Evolutionary conservation across 108 stramenopile genomes (phyloP).

Genomic region (Pseudonitzschia delicatissima): DNA sequence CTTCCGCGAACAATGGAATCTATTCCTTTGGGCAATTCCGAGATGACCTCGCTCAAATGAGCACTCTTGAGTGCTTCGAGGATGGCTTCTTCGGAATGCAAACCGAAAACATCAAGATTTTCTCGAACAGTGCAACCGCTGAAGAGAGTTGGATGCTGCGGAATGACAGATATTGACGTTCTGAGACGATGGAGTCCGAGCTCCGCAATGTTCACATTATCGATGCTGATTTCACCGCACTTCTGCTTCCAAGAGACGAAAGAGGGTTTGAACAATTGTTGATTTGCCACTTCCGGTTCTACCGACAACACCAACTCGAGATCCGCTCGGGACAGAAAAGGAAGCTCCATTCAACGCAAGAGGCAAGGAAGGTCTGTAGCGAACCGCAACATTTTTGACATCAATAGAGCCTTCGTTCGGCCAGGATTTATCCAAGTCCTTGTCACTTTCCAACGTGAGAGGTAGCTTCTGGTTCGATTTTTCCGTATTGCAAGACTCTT

Average conservation of each 20-base stretch:
- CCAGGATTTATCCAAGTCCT: conserved; percentile 50
- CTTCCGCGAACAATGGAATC: conserved; percentile 81
- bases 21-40: conserved; percentile 55
- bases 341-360: conserved; percentile 61
- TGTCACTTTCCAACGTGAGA: conserved; percentile 48
- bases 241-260: conserved; percentile 82
- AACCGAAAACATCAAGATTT: conserved; percentile 92
- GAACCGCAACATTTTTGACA: conserved; percentile 52
- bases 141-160: conserved; percentile 91
- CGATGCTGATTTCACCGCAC: conserved; percentile 76
- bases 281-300: conserved; percentile 74
- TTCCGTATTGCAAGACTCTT: conserved; percentile 69
- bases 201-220: conserved; percentile 77
- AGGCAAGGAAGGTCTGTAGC: conserved; percentile 80
- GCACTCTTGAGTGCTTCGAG: conserved; percentile 51
- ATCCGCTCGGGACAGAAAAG: conserved; percentile 71
- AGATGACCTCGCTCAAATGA: conserved; percentile 63
- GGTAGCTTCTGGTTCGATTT: conserved; percentile 69
- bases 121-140: conserved; percentile 87
- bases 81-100: conserved; percentile 51
- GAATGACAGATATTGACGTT: conserved; percentile 84
- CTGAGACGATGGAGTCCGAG: conserved; percentile 88
- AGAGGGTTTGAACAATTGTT: conserved; percentile 71
- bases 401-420: conserved; percentile 68
- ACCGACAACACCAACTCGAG: conserved; percentile 89